Evolutionary conservation across 2,329 filamentous ascomycete genomes (phyloP).

Genomic region (Colletotrichum theobromicola): DNA sequence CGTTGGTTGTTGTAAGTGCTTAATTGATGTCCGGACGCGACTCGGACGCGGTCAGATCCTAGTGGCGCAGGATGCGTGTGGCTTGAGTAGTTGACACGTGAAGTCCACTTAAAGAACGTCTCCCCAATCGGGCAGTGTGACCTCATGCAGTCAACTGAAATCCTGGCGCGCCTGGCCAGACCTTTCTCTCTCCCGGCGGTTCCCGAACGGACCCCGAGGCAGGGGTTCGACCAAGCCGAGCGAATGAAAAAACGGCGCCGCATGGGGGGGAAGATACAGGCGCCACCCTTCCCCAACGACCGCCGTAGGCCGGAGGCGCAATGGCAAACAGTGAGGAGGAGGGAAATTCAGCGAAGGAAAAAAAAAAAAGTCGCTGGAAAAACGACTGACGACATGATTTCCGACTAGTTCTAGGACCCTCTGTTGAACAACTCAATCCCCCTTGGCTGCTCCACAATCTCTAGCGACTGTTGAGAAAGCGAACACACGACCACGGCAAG

Average conservation of each 20-base stretch:
- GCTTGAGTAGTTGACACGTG: background rate
- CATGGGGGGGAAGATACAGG: background rate
- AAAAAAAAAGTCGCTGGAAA: conserved; percentile 12
- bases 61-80: background rate
- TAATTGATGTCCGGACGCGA: conserved; percentile 12
- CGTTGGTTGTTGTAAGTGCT: background rate
- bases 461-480: conserved; percentile 9
- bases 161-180: background rate
- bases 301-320: background rate
- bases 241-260: conserved; percentile 5
- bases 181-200: conserved; percentile 1
- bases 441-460: conserved; percentile 14
- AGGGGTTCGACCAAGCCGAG: background rate
- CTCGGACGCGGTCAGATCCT: conserved; percentile 1
- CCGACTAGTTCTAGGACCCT: conserved; percentile 1
- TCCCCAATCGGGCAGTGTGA: background rate
- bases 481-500: background rate
- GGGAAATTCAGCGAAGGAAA: background rate
- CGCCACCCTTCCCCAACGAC: conserved; percentile 6
- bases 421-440: conserved; percentile 5
- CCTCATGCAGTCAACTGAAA: background rate
- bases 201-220: conserved; percentile 19
- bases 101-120: background rate
- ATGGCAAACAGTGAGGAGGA: conserved; percentile 5
- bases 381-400: conserved; percentile 11